These are phyloP conservation scores for Phaeosphaeriaceae sp. DNA, from an alignment of 2,329 filamentous ascomycete species.

Conservation along the genomic window DNA sequence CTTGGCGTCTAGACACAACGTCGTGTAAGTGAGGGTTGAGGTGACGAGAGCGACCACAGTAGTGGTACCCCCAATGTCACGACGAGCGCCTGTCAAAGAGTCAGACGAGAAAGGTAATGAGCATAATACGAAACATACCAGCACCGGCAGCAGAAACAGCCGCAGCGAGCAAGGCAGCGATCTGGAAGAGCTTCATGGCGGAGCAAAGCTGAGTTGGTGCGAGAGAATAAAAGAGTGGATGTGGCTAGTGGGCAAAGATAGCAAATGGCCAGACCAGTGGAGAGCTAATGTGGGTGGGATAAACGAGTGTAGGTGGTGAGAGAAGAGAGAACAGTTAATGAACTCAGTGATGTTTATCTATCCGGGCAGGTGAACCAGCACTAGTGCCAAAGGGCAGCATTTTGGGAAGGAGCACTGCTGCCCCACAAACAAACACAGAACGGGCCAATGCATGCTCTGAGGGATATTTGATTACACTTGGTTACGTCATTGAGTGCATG, in stretches of 20 bases:
- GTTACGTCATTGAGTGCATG: slow-evolving; percentile 7
- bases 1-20: slow-evolving; percentile 44
- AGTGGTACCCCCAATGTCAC: slow-evolving; percentile 33
- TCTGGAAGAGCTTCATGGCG: slow-evolving; percentile 36
- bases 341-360: slow-evolving; percentile 14
- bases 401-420: slow-evolving; percentile 20
- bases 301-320: slow-evolving; percentile 36
- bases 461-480: not conserved
- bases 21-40: slow-evolving; percentile 47
- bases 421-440: slow-evolving; percentile 23
- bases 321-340: slow-evolving; percentile 15
- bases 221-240: slow-evolving; percentile 28
- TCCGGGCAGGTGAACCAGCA: slow-evolving; percentile 22
- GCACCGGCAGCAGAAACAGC: slow-evolving; percentile 25
- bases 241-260: slow-evolving; percentile 14
- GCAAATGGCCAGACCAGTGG: slow-evolving; percentile 20
- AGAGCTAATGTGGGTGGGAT: slow-evolving; percentile 15
- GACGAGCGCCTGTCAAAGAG: slow-evolving; percentile 12
- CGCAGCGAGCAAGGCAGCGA: slow-evolving; percentile 32
- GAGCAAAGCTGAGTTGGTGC: slow-evolving; percentile 18
- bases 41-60: slow-evolving; percentile 50
- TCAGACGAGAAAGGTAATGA: slow-evolving; percentile 8
- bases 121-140: slow-evolving; percentile 17
- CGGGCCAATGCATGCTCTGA: not conserved
- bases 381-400: slow-evolving; percentile 10